Evolutionary conservation across 768 basidiomycete genomes (phyloP).

Genomic region (Mycena floridula): DNA sequence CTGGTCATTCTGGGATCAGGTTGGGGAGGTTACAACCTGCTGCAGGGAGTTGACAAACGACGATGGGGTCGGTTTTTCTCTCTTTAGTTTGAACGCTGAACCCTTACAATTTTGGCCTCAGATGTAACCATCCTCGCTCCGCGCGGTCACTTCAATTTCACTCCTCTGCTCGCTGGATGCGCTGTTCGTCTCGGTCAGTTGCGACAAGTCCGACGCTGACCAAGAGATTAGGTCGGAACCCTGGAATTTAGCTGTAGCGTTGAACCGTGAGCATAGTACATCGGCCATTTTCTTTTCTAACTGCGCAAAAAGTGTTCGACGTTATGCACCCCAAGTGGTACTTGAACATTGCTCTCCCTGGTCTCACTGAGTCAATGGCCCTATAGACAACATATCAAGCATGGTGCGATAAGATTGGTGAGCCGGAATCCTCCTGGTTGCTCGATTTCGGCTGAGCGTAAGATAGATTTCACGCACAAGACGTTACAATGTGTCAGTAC

Average conservation of each 20-base stretch:
- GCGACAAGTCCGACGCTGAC: too few species aligned
- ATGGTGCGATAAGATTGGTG: slow-evolving; percentile 72
- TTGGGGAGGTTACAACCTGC: slow-evolving; percentile 72
- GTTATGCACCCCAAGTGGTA: slow-evolving; percentile 52
- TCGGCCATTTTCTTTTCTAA: not conserved
- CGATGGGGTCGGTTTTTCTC: slow-evolving; percentile 49
- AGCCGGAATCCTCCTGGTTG: slow-evolving; percentile 3
- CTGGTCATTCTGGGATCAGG: slow-evolving; percentile 72
- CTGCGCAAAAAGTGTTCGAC: slow-evolving; percentile 37
- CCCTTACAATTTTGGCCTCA: slow-evolving; percentile 14
- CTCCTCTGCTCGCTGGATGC: slow-evolving; percentile 60
- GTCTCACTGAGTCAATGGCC: not conserved
- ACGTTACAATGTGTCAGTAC: slow-evolving; percentile 52
- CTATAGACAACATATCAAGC: slow-evolving; percentile 59
- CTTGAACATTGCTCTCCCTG: too few species aligned
- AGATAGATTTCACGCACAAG: slow-evolving; percentile 54
- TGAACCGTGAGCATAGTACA: slow-evolving; percentile 55
- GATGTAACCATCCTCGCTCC: slow-evolving; percentile 67
- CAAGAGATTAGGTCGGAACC: too few species aligned
- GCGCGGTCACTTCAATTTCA: slow-evolving; percentile 62
- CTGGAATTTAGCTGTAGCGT: slow-evolving; percentile 77
- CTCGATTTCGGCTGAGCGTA: not conserved
- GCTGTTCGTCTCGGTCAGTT: too few species aligned
- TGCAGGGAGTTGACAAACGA: slow-evolving; percentile 63
- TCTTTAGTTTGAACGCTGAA: slow-evolving; percentile 1